Conservation (phyloP, 208 protist species). For the Crithidia sp. region DNA sequence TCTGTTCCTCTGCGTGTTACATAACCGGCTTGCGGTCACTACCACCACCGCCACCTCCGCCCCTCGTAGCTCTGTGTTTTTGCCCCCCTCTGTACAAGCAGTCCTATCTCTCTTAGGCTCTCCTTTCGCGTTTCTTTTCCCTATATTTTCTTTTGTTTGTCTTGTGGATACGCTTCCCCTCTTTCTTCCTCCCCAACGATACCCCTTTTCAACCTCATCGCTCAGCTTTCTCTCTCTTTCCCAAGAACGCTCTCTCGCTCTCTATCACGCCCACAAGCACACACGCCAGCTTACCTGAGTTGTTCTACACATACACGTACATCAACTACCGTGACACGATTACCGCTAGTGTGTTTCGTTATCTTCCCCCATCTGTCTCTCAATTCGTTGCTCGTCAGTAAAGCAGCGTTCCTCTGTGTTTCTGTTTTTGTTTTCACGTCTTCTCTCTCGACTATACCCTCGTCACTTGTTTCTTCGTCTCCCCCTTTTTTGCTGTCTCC, state of each 20-base stretch:
- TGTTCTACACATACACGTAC: no score
- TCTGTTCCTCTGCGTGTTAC: background rate
- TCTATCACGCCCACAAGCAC: no score
- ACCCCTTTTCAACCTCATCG: background rate
- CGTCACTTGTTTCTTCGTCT: background rate
- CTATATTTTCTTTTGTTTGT: slow-evolving; percentile 1
- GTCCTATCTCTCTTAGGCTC: background rate
- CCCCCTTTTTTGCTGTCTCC: slow-evolving; percentile 7
- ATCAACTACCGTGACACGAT: no score
- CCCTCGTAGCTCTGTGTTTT: no score
- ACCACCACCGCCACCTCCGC: no score
- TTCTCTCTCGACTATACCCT: slow-evolving; percentile 9
- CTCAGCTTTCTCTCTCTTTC: background rate
- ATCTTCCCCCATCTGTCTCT: no score
- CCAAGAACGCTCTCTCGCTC: no score
- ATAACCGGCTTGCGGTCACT: background rate
- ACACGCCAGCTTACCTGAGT: no score
- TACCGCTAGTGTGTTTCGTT: no score
- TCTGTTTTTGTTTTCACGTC: background rate
- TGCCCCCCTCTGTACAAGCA: no score
- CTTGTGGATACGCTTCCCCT: background rate
- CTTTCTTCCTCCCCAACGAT: background rate
- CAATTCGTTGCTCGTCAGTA: no score
- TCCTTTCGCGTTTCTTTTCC: background rate
- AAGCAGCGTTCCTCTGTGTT: no score